phyloP scores from a whole-genome alignment of 2,329 filamentous ascomycete genomes.

The Herpotrichia juniperi region DNA sequence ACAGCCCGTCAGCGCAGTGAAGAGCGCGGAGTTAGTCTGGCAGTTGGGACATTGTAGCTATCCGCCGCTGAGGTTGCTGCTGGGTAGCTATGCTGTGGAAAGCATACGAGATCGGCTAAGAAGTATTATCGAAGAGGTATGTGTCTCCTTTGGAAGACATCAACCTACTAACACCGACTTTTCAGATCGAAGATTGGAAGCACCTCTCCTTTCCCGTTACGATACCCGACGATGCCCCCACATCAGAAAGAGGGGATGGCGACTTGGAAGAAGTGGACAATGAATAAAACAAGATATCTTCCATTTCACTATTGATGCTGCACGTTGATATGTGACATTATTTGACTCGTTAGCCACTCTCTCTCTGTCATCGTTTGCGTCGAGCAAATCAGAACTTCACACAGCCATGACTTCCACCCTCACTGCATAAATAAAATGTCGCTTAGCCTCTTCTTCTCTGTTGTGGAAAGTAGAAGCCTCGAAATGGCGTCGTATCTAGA shows the following conservation, averaged over 20 bases:
- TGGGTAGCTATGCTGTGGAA: conserved; percentile 94
- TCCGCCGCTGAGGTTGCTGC: conserved; percentile 81
- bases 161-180: conserved; percentile 4
- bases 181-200: conserved; percentile 78
- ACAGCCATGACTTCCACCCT: too few species aligned
- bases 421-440: too few species aligned
- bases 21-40: conserved; percentile 93
- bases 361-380: too few species aligned
- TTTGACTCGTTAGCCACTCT: background rate
- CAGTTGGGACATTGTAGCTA: conserved; percentile 93
- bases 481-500: background rate
- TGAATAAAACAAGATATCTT: conserved; percentile 14
- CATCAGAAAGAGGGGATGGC: conserved; percentile 6
- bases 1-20: conserved; percentile 90
- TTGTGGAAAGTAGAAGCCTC: background rate
- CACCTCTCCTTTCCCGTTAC: conserved; percentile 71
- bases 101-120: conserved; percentile 89
- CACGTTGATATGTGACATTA: background rate
- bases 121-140: conserved; percentile 89
- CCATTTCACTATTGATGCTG: background rate
- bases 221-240: conserved; percentile 25
- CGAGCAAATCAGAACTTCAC: too few species aligned
- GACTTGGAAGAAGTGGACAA: conserved; percentile 30
- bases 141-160: conserved; percentile 6
- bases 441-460: too few species aligned